A percentile compares a stretch with the other conserved stretches of the same genome.
phyloP scores from a whole-genome alignment of 1,284 basidiomycete genomes.

The Melampsora larici-populina region DNA sequence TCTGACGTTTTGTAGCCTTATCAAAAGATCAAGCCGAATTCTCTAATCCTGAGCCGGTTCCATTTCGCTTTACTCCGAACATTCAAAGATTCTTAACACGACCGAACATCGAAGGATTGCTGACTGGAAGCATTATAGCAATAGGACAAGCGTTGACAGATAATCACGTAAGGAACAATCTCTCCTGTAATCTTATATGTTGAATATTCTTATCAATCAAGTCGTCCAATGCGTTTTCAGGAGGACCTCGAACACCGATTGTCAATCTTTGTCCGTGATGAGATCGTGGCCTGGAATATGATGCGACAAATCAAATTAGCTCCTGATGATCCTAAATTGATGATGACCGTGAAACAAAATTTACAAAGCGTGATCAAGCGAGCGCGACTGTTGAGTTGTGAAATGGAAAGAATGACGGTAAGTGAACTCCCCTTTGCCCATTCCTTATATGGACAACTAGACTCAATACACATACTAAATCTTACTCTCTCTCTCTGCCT shows the following conservation, averaged over 20 bases:
- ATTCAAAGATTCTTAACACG: conserved; percentile 90
- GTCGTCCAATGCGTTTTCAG: conserved; percentile 56
- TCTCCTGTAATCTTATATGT: conserved; percentile 8
- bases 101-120: conserved; percentile 81
- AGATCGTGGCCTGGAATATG: conserved; percentile 70
- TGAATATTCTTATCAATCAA: not conserved
- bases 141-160: conserved; percentile 85
- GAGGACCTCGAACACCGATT: conserved; percentile 83
- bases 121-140: conserved; percentile 82
- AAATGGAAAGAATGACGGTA: conserved; percentile 74
- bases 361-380: conserved; percentile 78
- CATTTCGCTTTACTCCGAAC: conserved; percentile 95
- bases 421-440: conserved; percentile 46
- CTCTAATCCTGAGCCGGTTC: conserved; percentile 70
- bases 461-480: conserved; percentile 15
- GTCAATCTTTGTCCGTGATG: conserved; percentile 86
- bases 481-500: conserved; percentile 22
- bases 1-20: conserved; percentile 54
- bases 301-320: conserved; percentile 43
- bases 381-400: conserved; percentile 79
- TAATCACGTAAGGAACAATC: conserved; percentile 63
- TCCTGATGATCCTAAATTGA: conserved; percentile 62
- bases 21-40: conserved; percentile 50
- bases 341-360: conserved; percentile 68
- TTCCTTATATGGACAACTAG: too few relatives aligned